These are phyloP conservation scores for Xylariaceae sp. DNA, from an alignment of 2,329 filamentous ascomycete genomes.

Conservation along the genomic window DNA sequence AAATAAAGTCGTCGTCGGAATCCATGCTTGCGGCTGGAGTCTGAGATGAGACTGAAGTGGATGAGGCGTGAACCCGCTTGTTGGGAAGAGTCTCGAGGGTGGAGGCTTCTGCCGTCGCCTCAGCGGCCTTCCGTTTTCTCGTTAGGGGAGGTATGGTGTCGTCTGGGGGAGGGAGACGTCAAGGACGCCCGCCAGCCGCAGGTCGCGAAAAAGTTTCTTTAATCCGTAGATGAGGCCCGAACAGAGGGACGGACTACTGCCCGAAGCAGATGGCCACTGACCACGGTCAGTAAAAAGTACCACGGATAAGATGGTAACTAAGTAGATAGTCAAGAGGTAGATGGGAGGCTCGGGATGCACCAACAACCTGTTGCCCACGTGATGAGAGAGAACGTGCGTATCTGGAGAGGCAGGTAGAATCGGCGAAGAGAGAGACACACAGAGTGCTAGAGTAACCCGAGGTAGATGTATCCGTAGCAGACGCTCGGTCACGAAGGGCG, in stretches of 20 bases:
- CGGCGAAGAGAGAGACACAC: too few species aligned
- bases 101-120: constrained; percentile 53
- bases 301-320: too few species aligned
- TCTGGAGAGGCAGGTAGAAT: background rate
- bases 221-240: constrained; percentile 2
- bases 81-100: constrained; percentile 40
- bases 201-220: constrained; percentile 18
- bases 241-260: background rate
- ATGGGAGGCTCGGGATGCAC: too few species aligned
- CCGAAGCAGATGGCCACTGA: background rate
- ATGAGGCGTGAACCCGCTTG: constrained; percentile 51
- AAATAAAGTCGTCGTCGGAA: constrained; percentile 93
- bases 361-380: too few species aligned
- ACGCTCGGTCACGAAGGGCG: background rate
- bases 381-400: too few species aligned
- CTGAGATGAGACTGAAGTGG: constrained; percentile 44
- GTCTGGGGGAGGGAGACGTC: constrained; percentile 19
- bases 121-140: constrained; percentile 60
- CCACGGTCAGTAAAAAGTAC: background rate
- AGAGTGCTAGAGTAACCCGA: too few species aligned
- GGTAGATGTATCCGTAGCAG: background rate
- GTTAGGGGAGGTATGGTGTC: constrained; percentile 55
- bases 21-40: constrained; percentile 71
- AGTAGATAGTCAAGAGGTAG: too few species aligned
- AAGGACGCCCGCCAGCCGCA: constrained; percentile 24